Base-by-base conservation (phyloP, 441 rosid species). In the Gossypium gossypioides region DNA sequence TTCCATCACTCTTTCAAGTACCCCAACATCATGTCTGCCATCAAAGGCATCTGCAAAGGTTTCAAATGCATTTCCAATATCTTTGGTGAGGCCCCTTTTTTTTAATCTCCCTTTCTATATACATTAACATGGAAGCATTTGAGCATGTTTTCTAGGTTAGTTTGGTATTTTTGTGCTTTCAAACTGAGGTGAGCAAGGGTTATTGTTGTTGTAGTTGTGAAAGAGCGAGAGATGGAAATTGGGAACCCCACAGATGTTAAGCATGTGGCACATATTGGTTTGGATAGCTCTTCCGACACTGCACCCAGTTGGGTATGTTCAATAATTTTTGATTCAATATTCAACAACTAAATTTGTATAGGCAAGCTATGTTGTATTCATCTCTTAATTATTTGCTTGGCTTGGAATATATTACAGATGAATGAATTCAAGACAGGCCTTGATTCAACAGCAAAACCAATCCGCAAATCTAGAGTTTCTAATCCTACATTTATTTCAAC, bases 31-130 rank as follows among this genome's bases (percentile, higher is more conserved):
- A 93, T 90, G 98, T 81, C 91, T 9, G 75, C 86, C 73, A 94
- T 94, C 75, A 93, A 90, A 78, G 96, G 96, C 72, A 80, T 94
- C 68, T 90, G 85, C 74, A 94, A 91, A 84, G 84, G 98, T 64
- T 91, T 93, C 86, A 91, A 91, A 80, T 90, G 58, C 74, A 85
- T 94, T 72, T 79, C 96, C 63, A 89, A 91, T 81, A 91, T 94
- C 67, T 91, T 94, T 84, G 92, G 98, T 90, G 79, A 75, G 76
- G 1, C 12, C 59, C 56, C 29, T 6, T 32, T 32, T 32, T 70
- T 42, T 61, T 63, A 59, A 29, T 60, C 27, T 69, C 37, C 65
- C 51, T 64, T 5, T 21, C 18, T 12, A 3, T 48, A 5, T 13
- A 42, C 8, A 2, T 46, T 16, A 66, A 46, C 48, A 46, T 7